phyloP scores from a whole-genome alignment of 2,329 filamentous ascomycete species.

The Diaporthe helianthi region DNA sequence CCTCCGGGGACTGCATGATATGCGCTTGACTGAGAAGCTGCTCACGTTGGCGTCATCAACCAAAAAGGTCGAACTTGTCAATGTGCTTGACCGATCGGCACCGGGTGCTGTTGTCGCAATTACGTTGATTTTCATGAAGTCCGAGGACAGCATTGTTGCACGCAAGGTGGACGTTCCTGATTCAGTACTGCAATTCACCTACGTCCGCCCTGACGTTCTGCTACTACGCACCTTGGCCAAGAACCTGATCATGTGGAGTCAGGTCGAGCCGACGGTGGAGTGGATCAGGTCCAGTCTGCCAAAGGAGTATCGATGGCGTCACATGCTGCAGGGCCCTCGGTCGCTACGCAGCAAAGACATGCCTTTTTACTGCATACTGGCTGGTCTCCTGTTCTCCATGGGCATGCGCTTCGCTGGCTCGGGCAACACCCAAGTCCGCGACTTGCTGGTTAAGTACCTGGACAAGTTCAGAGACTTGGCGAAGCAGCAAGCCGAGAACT shows the following conservation, averaged over 20 bases:
- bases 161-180: conserved; percentile 93
- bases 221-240: conserved; percentile 87
- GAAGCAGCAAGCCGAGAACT: conserved; percentile 63
- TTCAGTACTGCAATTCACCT: conserved; percentile 90
- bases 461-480: conserved; percentile 86
- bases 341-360: conserved; percentile 81
- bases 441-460: conserved; percentile 83
- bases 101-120: conserved; percentile 92
- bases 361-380: conserved; percentile 90
- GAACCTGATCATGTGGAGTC: conserved; percentile 91
- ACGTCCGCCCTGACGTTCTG: conserved; percentile 91
- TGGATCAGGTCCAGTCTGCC: conserved; percentile 84
- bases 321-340: conserved; percentile 64
- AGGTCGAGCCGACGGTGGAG: conserved; percentile 72
- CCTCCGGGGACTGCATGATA: conserved; percentile 87
- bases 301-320: conserved; percentile 67
- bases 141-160: conserved; percentile 84
- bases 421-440: conserved; percentile 72
- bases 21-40: conserved; percentile 89
- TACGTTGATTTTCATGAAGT: conserved; percentile 96
- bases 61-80: conserved; percentile 90
- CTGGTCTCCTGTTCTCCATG: conserved; percentile 84
- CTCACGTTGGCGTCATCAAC: conserved; percentile 85
- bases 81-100: conserved; percentile 90
- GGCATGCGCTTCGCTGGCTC: conserved; percentile 79